phyloP scores from a whole-genome alignment of 2,329 filamentous ascomycete genomes.

The Aspergillus sp. region DNA sequence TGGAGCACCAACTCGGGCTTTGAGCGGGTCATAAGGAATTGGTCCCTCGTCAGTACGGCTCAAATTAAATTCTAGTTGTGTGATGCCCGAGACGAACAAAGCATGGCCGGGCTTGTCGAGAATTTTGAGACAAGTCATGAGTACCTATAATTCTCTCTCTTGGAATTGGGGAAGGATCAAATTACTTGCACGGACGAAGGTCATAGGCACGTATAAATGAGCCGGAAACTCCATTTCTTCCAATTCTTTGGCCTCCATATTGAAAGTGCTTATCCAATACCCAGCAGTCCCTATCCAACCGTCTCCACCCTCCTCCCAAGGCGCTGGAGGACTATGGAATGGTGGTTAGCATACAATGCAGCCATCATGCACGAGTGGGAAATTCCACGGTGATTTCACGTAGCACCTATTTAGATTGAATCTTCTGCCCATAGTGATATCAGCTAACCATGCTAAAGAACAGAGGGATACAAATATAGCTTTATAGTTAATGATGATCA shows the following conservation, averaged over 20 bases:
- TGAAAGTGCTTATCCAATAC: neutral
- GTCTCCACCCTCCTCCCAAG: neutral
- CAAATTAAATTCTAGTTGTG: neutral
- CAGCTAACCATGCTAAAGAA: too few species aligned
- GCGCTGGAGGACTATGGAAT: too few species aligned
- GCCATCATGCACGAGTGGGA: too few species aligned
- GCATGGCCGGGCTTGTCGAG: neutral
- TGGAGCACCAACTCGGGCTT: neutral
- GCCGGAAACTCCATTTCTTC: neutral
- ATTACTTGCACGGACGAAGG: neutral
- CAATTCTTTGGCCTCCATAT: neutral
- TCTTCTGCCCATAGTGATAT: too few species aligned
- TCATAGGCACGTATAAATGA: neutral
- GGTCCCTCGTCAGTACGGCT: too few species aligned
- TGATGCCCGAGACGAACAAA: neutral
- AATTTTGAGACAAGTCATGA: neutral
- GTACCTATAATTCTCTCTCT: neutral
- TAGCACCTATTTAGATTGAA: neutral
- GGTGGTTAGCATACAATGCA: neutral
- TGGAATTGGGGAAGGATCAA: neutral
- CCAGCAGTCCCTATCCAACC: neutral
- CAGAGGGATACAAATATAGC: too few species aligned
- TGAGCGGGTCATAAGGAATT: neutral
- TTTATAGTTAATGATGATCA: too few species aligned
- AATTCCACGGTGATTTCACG: neutral